A percentile compares a stretch with the other conserved stretches of the same genome.
Evolutionary conservation across 345 rosid genomes (phyloP).

Genomic region (Ailanthus altissimus): DNA sequence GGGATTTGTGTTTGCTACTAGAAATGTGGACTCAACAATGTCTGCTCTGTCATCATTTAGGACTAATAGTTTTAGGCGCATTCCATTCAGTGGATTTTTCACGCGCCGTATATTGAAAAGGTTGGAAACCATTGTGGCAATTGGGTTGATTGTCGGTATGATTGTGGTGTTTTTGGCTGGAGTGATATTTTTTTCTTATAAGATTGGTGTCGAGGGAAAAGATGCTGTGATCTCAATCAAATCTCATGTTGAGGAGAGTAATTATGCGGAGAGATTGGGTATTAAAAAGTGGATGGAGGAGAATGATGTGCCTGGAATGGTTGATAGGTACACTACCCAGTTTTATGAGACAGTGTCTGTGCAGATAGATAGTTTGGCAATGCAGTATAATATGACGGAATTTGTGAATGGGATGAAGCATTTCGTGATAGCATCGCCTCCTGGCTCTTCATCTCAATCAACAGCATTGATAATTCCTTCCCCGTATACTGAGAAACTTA

Average conservation of each 20-base stretch:
- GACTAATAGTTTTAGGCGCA: slow-evolving; percentile 64
- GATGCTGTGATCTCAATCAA: slow-evolving; percentile 76
- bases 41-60: slow-evolving; percentile 71
- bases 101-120: slow-evolving; percentile 76
- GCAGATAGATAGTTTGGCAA: slow-evolving; percentile 78
- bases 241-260: slow-evolving; percentile 79
- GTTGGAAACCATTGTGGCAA: slow-evolving; percentile 70
- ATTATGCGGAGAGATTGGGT: slow-evolving; percentile 87
- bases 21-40: slow-evolving; percentile 62
- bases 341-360: slow-evolving; percentile 70
- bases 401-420: slow-evolving; percentile 85
- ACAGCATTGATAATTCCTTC: slow-evolving; percentile 59
- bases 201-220: slow-evolving; percentile 93
- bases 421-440: slow-evolving; percentile 56
- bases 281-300: slow-evolving; percentile 91
- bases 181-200: slow-evolving; percentile 79
- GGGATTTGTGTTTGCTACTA: slow-evolving; percentile 66
- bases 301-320: slow-evolving; percentile 89
- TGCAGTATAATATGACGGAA: slow-evolving; percentile 94
- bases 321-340: slow-evolving; percentile 67
- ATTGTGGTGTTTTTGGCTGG: slow-evolving; percentile 71
- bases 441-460: slow-evolving; percentile 48
- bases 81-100: slow-evolving; percentile 60
- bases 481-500: slow-evolving; percentile 68
- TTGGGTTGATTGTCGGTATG: slow-evolving; percentile 85